Evolutionary conservation across 768 basidiomycete species (phyloP), one percentile per base, ranked within the genome.

Genomic region (Trametes gibbosa): DNA sequence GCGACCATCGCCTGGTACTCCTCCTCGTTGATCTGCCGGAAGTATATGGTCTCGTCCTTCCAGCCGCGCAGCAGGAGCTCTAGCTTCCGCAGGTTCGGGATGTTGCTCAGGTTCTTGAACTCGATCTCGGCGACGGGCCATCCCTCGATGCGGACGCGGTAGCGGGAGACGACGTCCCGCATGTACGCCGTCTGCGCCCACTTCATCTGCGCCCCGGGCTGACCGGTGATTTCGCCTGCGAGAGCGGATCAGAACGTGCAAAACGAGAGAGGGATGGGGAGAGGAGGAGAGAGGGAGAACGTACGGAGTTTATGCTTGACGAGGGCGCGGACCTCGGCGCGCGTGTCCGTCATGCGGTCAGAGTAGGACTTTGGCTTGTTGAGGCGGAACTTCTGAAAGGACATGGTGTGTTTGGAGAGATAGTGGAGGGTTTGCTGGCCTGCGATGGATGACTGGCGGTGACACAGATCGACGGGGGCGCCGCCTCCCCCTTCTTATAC

Each of bases 71-170:
- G 59, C 13, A 70, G 64, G 6, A 61, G 41, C 53, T 70, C 69
- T n/a, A 70, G 64, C 56, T 65, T 66, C 24, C 61, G 58, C 7
- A 69, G 51, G 64, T 70, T 70, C 9, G 69, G 62, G 25, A 70
- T 64, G 57, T 70, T 66, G 64, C 63, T 64, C 10, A 70, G 62
- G 58, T 70, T 70, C 57, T 64, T 64, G 64, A 70, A 70, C 23
- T 68, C 68, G 35, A 70, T 62, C 23, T 70, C 66, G 2, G 58
- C 53, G 32, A 65, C 56, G 35, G 69, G 68, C 69, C 68, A 69
- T 7, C 69, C 69, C 27, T 67, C 68, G 56, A 70, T 66, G 61
- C 66, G 55, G 13, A 70, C 69, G 43, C 58, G 65, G 48, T 70
- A 70, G 47, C 67, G 65, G 27, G 56, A 52, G 39, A 69, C 68